These are phyloP conservation scores for Pseudopyricularia cyperi DNA, from an alignment of 2,329 filamentous ascomycete species.

Conservation along the genomic window DNA sequence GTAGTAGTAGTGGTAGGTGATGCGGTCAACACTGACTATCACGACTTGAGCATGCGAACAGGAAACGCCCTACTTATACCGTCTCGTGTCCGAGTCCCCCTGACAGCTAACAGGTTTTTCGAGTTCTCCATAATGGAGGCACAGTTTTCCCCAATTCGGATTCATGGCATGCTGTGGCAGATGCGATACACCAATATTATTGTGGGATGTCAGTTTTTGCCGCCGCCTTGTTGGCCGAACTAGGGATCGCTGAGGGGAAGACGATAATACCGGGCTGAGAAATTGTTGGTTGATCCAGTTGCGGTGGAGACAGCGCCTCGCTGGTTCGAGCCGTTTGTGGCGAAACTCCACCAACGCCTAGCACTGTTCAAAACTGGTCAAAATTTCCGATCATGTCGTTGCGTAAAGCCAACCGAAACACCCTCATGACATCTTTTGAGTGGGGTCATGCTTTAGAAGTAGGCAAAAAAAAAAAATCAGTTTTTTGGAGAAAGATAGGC, in stretches of 20 bases:
- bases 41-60: neutral
- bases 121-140: too few species aligned
- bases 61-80: neutral
- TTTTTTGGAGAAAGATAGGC: neutral
- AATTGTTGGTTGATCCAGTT: neutral
- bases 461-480: neutral
- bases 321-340: neutral
- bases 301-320: neutral
- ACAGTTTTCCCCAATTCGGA: too few species aligned
- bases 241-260: neutral
- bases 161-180: too few species aligned
- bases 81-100: neutral
- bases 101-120: too few species aligned
- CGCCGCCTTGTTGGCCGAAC: too few species aligned
- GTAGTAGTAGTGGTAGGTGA: too few species aligned
- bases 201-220: too few species aligned
- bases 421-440: neutral
- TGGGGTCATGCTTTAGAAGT: neutral
- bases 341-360: neutral
- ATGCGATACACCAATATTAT: too few species aligned
- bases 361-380: neutral
- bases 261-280: neutral
- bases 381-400: neutral
- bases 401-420: neutral
- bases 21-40: neutral